Conservation (phyloP, 2,329 filamentous ascomycete genomes). For the Talaromyces sp. region DNA sequence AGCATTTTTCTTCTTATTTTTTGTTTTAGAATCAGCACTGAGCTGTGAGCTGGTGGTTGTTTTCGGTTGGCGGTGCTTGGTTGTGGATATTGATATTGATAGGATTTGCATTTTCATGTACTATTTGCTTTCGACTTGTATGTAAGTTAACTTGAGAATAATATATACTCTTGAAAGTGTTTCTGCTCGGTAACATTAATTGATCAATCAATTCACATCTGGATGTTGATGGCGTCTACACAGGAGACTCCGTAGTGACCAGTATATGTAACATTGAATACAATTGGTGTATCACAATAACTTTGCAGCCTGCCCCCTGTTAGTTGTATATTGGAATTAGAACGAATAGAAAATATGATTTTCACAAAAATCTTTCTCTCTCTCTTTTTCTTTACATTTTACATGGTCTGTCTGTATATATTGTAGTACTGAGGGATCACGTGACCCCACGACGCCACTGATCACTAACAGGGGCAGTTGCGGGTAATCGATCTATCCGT, state of each 20-base stretch:
- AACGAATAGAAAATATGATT: too few relatives aligned
- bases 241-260: constrained; percentile 35
- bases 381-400: too few relatives aligned
- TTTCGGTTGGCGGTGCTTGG: not conserved
- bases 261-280: too few relatives aligned
- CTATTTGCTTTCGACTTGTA: constrained; percentile 8
- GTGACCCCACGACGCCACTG: not conserved
- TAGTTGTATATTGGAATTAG: too few relatives aligned
- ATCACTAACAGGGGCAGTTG: not conserved
- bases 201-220: not conserved
- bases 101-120: constrained; percentile 1
- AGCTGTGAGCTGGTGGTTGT: not conserved
- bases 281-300: too few relatives aligned
- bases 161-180: not conserved
- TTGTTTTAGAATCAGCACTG: not conserved
- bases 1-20: constrained; percentile 2
- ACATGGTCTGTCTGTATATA: too few relatives aligned
- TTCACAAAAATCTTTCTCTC: too few relatives aligned
- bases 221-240: too few relatives aligned
- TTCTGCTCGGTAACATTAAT: not conserved
- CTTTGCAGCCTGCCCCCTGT: too few relatives aligned
- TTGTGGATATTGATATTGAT: not conserved
- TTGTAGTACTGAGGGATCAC: not conserved
- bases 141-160: constrained; percentile 5
- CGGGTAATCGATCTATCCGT: not conserved